These are phyloP conservation scores for Hansenula lynferdii DNA, from an alignment of 1,139 yeast species.

Conservation along the genomic window DNA sequence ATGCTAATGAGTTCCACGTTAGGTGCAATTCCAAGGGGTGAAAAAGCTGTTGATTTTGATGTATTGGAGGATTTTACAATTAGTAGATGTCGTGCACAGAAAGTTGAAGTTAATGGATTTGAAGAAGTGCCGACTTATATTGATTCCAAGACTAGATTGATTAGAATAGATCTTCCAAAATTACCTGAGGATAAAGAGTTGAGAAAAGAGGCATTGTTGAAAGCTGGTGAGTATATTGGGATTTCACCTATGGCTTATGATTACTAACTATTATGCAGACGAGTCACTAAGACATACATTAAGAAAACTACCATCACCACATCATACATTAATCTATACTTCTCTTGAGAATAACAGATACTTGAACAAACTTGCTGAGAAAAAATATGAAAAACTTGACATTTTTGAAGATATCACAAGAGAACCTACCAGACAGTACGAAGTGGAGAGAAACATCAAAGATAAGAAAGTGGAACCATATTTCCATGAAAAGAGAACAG, in stretches of 20 bases:
- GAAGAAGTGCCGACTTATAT: constrained; percentile 45
- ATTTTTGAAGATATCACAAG: constrained; percentile 28
- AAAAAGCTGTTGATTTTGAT: constrained; percentile 41
- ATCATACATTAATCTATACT: constrained; percentile 49
- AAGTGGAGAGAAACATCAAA: constrained; percentile 51
- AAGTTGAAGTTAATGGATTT: constrained; percentile 31
- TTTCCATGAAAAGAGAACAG: constrained; percentile 27
- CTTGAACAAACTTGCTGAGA: constrained; percentile 14
- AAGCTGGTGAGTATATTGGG: constrained; percentile 41
- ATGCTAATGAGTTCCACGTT: constrained; percentile 59
- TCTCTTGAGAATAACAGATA: constrained; percentile 19
- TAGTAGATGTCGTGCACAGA: constrained; percentile 24
- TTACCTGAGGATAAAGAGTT: constrained; percentile 35
- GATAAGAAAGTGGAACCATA: constrained; percentile 30
- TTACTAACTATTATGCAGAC: constrained; percentile 7
- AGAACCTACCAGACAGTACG: constrained; percentile 35
- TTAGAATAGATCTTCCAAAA: constrained; percentile 47
- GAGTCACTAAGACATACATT: constrained; percentile 37
- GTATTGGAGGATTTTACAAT: constrained; percentile 32
- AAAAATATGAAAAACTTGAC: constrained; percentile 16
- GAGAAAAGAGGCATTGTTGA: constrained; percentile 28
- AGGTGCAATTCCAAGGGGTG: constrained; percentile 53
- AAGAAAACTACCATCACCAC: constrained; percentile 67
- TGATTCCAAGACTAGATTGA: constrained; percentile 58
- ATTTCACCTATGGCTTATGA: constrained; percentile 21